Percentiles rank a stretch among this genome's conserved stretches.
Evolutionary conservation across 768 basidiomycete genomes (phyloP).

Genomic region (Pisolithus orientalis): DNA sequence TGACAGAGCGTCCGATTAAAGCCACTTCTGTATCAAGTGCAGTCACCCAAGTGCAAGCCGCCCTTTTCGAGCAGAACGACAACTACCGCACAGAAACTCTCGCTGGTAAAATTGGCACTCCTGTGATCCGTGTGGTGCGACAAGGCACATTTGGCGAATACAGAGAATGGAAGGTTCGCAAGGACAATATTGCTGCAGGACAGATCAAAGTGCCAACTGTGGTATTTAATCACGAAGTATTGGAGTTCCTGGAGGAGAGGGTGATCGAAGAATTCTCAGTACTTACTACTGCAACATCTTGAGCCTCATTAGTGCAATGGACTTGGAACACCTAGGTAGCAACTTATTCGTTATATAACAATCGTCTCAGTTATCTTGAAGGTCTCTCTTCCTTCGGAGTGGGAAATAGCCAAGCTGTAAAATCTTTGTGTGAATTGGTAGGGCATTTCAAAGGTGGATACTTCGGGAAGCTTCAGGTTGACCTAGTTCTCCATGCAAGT

Average conservation of each 20-base stretch:
- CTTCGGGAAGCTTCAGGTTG: too few relatives aligned
- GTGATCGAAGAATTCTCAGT: conserved; percentile 11
- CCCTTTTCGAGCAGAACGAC: conserved; percentile 9
- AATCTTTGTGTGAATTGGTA: too few relatives aligned
- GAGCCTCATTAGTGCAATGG: too few relatives aligned
- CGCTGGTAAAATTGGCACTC: conserved; percentile 4
- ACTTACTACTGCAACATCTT: neutral
- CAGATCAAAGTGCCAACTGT: conserved; percentile 18
- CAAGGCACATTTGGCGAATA: conserved; percentile 16
- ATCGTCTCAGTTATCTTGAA: too few relatives aligned
- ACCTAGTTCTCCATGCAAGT: too few relatives aligned
- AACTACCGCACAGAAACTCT: conserved; percentile 12
- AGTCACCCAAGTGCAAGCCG: conserved; percentile 4
- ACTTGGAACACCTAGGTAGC: too few relatives aligned
- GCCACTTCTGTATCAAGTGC: conserved; percentile 2
- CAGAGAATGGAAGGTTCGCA: conserved; percentile 14
- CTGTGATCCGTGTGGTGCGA: conserved; percentile 11
- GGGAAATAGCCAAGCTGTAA: too few relatives aligned
- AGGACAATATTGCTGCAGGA: conserved; percentile 10
- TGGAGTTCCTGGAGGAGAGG: conserved; percentile 11
- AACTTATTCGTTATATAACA: too few relatives aligned
- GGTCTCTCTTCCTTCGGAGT: too few relatives aligned
- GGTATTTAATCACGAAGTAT: conserved; percentile 7
- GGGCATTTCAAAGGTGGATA: too few relatives aligned
- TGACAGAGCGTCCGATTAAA: neutral